Percentiles rank a stretch among this genome's conserved stretches.
Conservation (phyloP, 1,284 basidiomycete genomes). For the Sporisorium graminicola region DNA sequence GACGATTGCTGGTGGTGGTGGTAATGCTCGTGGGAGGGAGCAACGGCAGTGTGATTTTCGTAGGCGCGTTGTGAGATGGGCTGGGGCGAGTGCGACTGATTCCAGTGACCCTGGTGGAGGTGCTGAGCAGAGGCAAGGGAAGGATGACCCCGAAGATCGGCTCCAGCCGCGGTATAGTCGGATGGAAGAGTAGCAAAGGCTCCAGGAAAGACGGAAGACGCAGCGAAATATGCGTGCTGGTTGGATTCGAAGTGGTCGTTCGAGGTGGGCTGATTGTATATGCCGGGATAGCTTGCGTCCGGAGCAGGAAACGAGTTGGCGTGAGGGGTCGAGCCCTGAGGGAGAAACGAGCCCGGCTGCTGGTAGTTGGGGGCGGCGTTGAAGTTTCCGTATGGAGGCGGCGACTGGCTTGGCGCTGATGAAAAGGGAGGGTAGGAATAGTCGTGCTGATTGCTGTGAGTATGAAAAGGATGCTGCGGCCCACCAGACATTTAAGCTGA, state of each 20-base stretch:
- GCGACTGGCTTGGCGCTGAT: conserved; percentile 2
- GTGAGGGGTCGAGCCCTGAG: conserved; percentile 14
- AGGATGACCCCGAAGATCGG: neutral
- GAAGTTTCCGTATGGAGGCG: neutral
- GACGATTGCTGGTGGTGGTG: conserved; percentile 11
- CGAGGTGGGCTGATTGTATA: conserved; percentile 2
- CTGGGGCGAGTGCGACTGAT: conserved; percentile 21
- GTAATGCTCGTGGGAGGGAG: neutral
- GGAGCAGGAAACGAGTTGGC: neutral
- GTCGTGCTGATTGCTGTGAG: conserved; percentile 18
- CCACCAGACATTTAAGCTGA: conserved; percentile 45
- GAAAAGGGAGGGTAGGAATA: conserved; percentile 4
- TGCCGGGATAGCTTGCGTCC: neutral
- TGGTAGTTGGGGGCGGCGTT: conserved; percentile 1
- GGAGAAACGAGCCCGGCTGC: neutral
- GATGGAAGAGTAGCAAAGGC: conserved; percentile 3
- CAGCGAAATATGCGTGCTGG: conserved; percentile 9
- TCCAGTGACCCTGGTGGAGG: conserved; percentile 12
- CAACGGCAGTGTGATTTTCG: neutral
- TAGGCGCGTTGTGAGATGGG: conserved; percentile 3
- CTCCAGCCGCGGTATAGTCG: conserved; percentile 2
- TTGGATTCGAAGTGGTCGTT: neutral
- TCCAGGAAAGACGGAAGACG: neutral
- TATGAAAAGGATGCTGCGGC: conserved; percentile 24
- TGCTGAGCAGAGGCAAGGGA: conserved; percentile 8